phyloP scores from a whole-genome alignment of 1,284 basidiomycete genomes.

The Grifola frondosa region DNA sequence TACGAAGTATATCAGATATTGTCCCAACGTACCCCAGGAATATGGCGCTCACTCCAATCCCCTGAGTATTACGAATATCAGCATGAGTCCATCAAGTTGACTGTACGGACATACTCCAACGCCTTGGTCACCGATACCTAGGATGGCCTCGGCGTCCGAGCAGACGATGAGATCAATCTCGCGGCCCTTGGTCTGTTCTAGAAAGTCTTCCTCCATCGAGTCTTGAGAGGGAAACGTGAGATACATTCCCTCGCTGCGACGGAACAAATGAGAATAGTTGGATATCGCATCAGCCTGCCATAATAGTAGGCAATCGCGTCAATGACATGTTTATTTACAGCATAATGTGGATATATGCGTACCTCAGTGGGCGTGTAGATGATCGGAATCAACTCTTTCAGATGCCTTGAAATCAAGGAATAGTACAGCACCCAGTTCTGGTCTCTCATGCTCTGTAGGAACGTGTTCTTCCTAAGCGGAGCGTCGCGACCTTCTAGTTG shows the following conservation, averaged over 20 bases:
- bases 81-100: not conserved
- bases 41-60: conserved; percentile 40
- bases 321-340: not conserved
- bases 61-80: conserved; percentile 31
- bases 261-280: conserved; percentile 79
- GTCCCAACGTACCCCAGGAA: not conserved
- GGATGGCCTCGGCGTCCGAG: conserved; percentile 81
- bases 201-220: conserved; percentile 74
- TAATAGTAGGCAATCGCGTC: not conserved
- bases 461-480: conserved; percentile 67
- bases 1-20: conserved; percentile 28
- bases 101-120: conserved; percentile 48
- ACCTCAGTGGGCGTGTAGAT: conserved; percentile 75
- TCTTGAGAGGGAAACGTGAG: conserved; percentile 64
- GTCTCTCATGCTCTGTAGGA: conserved; percentile 68
- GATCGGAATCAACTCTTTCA: conserved; percentile 74
- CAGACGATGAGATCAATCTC: conserved; percentile 76
- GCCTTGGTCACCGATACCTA: conserved; percentile 79
- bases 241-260: conserved; percentile 71
- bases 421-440: conserved; percentile 82
- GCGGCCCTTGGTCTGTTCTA: conserved; percentile 60
- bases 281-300: conserved; percentile 74
- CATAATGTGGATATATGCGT: conserved; percentile 9
- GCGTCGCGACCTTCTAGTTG: conserved; percentile 53
- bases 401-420: conserved; percentile 55